Conservation (phyloP, 1,139 yeast genomes). For the Lodderomyces oxycetoniae region DNA sequence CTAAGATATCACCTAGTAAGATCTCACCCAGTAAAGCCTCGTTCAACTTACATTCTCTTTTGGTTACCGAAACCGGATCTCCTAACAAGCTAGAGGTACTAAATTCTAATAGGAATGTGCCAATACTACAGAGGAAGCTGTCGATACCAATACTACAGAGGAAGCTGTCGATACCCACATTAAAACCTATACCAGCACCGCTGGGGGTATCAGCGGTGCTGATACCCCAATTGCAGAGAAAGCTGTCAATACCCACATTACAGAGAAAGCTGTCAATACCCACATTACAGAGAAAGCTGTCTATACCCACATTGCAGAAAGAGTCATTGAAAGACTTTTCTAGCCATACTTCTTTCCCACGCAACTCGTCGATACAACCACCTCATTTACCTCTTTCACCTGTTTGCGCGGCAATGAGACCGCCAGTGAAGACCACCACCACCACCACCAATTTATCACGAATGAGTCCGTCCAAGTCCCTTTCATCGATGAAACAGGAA, state of each 20-base stretch:
- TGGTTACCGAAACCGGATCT: slow-evolving; percentile 19
- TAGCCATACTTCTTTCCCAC: slow-evolving; percentile 1
- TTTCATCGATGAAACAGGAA: slow-evolving; percentile 6
- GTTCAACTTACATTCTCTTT: slow-evolving; percentile 33
- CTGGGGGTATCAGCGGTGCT: slow-evolving; percentile 10
- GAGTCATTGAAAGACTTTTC: slow-evolving; percentile 14
- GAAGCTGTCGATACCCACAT: slow-evolving; percentile 13
- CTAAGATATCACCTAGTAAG: slow-evolving; percentile 10
- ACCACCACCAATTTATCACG: slow-evolving; percentile 9
- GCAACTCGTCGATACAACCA: too few species aligned
- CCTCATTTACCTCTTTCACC: too few species aligned
- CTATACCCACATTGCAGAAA: slow-evolving; percentile 14
- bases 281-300: slow-evolving; percentile 15
- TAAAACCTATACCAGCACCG: slow-evolving; percentile 14
- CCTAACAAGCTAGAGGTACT: slow-evolving; percentile 13
- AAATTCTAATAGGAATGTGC: too few species aligned
- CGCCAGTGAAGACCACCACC: too few species aligned
- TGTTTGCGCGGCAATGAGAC: too few species aligned
- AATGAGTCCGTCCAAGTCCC: slow-evolving; percentile 12
- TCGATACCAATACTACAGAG: slow-evolving; percentile 10
- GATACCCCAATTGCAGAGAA: slow-evolving; percentile 14
- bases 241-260: slow-evolving; percentile 14
- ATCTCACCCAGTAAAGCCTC: slow-evolving; percentile 41
- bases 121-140: slow-evolving; percentile 15
- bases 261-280: slow-evolving; percentile 16